Conservation (phyloP, 345 rosid genomes). For the Aethionema arabicum region DNA sequence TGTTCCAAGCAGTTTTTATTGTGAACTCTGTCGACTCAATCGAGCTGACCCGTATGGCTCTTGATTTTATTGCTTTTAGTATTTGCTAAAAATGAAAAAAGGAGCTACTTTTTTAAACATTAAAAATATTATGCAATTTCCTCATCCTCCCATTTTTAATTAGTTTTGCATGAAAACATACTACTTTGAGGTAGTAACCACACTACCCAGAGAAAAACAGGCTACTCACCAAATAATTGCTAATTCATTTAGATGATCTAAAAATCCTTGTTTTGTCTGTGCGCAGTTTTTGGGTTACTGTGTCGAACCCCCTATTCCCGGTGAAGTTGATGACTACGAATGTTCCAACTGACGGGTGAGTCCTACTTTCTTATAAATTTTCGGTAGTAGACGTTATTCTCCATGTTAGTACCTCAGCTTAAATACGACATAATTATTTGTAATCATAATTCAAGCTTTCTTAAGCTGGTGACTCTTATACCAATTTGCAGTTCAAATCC, state of each 20-base stretch:
- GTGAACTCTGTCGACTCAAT: conserved; percentile 85
- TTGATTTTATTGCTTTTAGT: neutral
- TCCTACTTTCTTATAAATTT: neutral
- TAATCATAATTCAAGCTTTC: no score
- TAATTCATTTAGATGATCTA: neutral
- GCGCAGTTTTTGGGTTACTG: conserved; percentile 71
- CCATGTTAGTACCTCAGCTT: no score
- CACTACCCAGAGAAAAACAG: no score
- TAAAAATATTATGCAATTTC: no score
- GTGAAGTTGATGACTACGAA: conserved; percentile 54
- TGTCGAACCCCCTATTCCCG: conserved; percentile 61
- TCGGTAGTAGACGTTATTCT: neutral
- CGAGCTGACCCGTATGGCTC: conserved; percentile 93
- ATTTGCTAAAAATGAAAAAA: no score
- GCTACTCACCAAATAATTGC: neutral
- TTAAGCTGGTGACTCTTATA: conserved; percentile 8
- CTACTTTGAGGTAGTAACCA: no score
- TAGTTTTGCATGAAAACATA: no score
- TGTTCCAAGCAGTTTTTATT: conserved; percentile 68
- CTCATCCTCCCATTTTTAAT: no score
- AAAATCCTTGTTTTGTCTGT: neutral
- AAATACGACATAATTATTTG: neutral
- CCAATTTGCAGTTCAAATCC: conserved; percentile 62
- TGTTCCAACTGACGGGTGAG: conserved; percentile 85
- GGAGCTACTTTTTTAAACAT: neutral